Conservation (phyloP, 2,329 filamentous ascomycete genomes). For the Colletotrichum scovillei region DNA sequence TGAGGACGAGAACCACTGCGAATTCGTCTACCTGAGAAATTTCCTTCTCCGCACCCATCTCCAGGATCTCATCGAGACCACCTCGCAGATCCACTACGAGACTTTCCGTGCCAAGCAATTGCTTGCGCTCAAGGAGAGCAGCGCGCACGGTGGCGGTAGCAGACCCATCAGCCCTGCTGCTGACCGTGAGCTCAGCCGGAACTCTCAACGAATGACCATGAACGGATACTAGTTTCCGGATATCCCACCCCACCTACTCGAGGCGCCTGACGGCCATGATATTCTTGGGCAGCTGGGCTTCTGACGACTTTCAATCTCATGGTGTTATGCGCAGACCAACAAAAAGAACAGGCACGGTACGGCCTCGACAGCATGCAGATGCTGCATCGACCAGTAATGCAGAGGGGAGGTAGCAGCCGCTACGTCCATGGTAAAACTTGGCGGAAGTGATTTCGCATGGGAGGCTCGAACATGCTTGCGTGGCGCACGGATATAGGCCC, state of each 20-base stretch:
- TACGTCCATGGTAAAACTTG: slow-evolving; percentile 12
- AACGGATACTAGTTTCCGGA: slow-evolving; percentile 84
- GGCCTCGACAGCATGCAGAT: slow-evolving; percentile 21
- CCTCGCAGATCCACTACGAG: slow-evolving; percentile 99
- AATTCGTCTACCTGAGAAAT: slow-evolving; percentile 98
- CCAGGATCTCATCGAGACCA: slow-evolving; percentile 98
- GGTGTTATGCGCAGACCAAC: slow-evolving; percentile 35
- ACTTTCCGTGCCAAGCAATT: slow-evolving; percentile 99
- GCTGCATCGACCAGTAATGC: slow-evolving; percentile 24
- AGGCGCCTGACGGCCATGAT: slow-evolving; percentile 33
- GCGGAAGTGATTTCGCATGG: slow-evolving; percentile 15
- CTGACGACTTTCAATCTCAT: slow-evolving; percentile 36
- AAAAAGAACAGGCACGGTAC: slow-evolving; percentile 29
- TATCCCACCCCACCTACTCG: slow-evolving; percentile 20
- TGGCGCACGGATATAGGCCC: slow-evolving; percentile 29
- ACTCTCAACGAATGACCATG: slow-evolving; percentile 97
- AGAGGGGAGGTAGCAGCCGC: slow-evolving; percentile 2
- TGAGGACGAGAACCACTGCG: slow-evolving; percentile 99
- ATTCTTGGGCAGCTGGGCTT: slow-evolving; percentile 27
- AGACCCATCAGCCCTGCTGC: slow-evolving; percentile 95
- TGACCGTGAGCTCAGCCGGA: slow-evolving; percentile 95
- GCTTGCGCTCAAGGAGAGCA: slow-evolving; percentile 97
- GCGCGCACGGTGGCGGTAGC: slow-evolving; percentile 82
- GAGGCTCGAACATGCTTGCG: slow-evolving; percentile 19
- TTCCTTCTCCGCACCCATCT: slow-evolving; percentile 98